Evolutionary conservation across 768 basidiomycete species (phyloP), one percentile per base, ranked within the genome.

Genomic region (Sistotremastrum suecicum): DNA sequence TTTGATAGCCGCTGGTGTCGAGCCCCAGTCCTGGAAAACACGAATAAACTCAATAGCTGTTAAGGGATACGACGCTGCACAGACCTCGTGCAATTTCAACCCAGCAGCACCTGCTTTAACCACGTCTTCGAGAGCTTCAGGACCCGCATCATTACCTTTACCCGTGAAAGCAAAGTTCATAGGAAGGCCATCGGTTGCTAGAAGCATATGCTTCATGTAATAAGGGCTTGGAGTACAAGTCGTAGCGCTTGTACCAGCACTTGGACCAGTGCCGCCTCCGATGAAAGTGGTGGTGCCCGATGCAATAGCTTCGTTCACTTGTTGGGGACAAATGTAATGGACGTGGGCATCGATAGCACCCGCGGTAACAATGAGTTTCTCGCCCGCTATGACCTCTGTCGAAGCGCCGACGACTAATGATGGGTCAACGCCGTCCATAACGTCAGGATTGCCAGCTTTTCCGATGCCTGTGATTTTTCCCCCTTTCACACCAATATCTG

Each of bases 401-500:
- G 82, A 83, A 8, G 86, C 88, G 36, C 92, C 92, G 43, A 98
- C 74, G 50, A 87, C 58, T 56, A 98, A 78, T 4, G 67, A 60
- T 0, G 72, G 72, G 48, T 82, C 69, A 31, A 97, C 83, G 36
- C 71, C 70, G 7, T 77, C 76, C 89, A 95, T 95, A 45, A 84
- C 70, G 56, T 97, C 90, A 3, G 90, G 91, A 60, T 98, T 99
- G 1, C 95, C 95, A 6, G 90, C 87, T 62, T 99, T 98, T n/a
- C 94, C 95, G 43, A 98, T 82, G 0, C 84, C 90, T 8, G 68
- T 70, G 50, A 98, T 97, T 35, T 66, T 54, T 0, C 92, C 92
- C 45, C 75, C 59, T 62, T 83, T 90, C 46, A 99, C 71, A 30
- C 95, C 94, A 43, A 99, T 88, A 56, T 98, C 95, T 12, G 94